Conservation (phyloP, 352 stramenopile genomes). For the Phytophthora quininea region DNA sequence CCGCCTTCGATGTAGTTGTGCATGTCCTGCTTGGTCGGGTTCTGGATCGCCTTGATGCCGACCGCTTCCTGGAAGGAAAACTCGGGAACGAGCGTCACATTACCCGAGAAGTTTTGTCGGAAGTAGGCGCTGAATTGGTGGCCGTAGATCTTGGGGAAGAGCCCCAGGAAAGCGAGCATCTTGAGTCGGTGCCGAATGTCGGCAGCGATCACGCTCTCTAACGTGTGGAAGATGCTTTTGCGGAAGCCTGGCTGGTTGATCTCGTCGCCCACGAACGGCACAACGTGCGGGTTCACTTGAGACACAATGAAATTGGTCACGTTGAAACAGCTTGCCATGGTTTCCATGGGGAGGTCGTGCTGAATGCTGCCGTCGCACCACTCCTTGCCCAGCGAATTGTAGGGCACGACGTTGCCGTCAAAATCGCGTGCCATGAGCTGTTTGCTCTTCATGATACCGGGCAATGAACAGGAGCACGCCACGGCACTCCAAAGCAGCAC, state of each 20-base stretch:
- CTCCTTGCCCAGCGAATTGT: conserved; percentile 92
- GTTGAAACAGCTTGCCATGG: conserved; percentile 94
- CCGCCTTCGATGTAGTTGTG: conserved; percentile 82
- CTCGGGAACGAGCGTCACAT: conserved; percentile 94
- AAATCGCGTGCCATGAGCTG: conserved; percentile 85
- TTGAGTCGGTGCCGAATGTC: conserved; percentile 74
- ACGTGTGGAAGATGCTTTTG: conserved; percentile 73
- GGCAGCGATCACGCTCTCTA: conserved; percentile 86
- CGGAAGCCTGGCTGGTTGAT: conserved; percentile 72
- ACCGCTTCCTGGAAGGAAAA: conserved; percentile 88
- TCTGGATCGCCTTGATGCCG: conserved; percentile 85
- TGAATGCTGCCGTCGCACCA: conserved; percentile 95
- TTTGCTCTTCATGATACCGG: conserved; percentile 93
- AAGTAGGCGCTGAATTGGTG: conserved; percentile 84
- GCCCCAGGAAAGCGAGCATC: conserved; percentile 82
- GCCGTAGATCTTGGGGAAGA: conserved; percentile 85
- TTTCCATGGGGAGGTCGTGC: conserved; percentile 93
- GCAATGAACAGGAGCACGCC: conserved; percentile 90
- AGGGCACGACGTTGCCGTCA: conserved; percentile 87
- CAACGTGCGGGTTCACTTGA: conserved; percentile 91
- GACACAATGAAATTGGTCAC: conserved; percentile 94
- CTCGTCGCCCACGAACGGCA: conserved; percentile 92
- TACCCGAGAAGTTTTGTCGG: conserved; percentile 96
- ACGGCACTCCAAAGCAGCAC: conserved; percentile 93
- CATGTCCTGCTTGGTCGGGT: conserved; percentile 79